Evolutionary conservation across 1,139 yeast species (phyloP).

Genomic region (Meyerozyma sp.): DNA sequence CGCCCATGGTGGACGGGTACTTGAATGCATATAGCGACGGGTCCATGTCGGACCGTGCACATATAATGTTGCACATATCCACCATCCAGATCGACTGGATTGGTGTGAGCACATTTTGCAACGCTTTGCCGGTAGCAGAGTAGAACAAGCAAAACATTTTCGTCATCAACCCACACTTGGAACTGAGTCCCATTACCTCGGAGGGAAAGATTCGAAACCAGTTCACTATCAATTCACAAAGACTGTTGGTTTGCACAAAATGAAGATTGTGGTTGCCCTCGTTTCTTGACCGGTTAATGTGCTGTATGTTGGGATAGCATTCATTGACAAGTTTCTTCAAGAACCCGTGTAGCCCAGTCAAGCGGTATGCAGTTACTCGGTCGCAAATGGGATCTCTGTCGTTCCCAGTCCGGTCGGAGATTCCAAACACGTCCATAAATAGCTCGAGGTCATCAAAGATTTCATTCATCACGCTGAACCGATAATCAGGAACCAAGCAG

Average conservation of each 20-base stretch:
- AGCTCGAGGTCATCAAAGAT: slow-evolving; percentile 19
- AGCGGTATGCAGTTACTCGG: slow-evolving; percentile 1
- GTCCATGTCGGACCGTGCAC: slow-evolving; percentile 28
- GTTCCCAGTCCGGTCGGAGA: not conserved
- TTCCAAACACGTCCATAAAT: slow-evolving; percentile 16
- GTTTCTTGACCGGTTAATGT: slow-evolving; percentile 17
- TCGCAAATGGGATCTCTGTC: not conserved
- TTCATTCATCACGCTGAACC: slow-evolving; percentile 23
- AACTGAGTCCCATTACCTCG: slow-evolving; percentile 26
- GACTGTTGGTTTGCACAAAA: slow-evolving; percentile 20
- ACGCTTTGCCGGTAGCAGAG: slow-evolving; percentile 29
- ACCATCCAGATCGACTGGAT: slow-evolving; percentile 29
- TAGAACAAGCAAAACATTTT: slow-evolving; percentile 31
- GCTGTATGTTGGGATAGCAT: slow-evolving; percentile 21
- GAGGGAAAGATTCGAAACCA: slow-evolving; percentile 36
- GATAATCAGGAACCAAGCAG: slow-evolving; percentile 30
- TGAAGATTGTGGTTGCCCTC: slow-evolving; percentile 13
- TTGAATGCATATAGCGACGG: slow-evolving; percentile 17
- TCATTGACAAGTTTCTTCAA: slow-evolving; percentile 21
- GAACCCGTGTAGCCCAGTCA: slow-evolving; percentile 26
- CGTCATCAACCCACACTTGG: slow-evolving; percentile 24
- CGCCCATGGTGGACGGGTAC: slow-evolving; percentile 1
- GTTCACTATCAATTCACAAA: slow-evolving; percentile 27
- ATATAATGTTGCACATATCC: slow-evolving; percentile 30
- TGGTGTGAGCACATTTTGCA: slow-evolving; percentile 29